These are phyloP conservation scores for Cystofilobasidium ferigula DNA, from an alignment of 768 basidiomycete species.

Conservation along the genomic window DNA sequence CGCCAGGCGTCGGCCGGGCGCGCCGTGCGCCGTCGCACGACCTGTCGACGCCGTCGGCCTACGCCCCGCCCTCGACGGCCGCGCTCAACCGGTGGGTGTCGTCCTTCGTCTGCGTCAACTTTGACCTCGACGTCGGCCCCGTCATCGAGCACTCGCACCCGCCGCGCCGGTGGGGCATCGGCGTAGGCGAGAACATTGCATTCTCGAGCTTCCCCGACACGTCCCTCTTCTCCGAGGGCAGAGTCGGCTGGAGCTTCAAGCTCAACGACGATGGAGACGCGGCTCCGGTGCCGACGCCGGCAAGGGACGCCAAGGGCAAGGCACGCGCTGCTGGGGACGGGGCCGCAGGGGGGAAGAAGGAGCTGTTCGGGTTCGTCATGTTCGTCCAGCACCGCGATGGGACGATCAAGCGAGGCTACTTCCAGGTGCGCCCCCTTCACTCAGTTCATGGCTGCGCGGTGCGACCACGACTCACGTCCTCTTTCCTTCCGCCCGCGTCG, in stretches of 20 bases:
- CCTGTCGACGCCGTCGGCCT: slow-evolving; percentile 5
- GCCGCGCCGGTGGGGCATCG: slow-evolving; percentile 14
- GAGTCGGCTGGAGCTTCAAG: slow-evolving; percentile 74
- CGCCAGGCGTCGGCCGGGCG: slow-evolving; percentile 5
- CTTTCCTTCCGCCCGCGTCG: neutral
- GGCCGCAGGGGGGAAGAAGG: slow-evolving; percentile 16
- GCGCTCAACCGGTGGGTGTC: slow-evolving; percentile 16
- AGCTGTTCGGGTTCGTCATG: slow-evolving; percentile 24
- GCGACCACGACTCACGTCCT: neutral
- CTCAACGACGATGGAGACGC: slow-evolving; percentile 51
- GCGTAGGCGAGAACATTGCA: slow-evolving; percentile 39
- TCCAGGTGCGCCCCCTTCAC: slow-evolving; percentile 11
- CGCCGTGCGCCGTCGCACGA: neutral
- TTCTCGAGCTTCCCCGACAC: slow-evolving; percentile 91
- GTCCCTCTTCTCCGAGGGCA: slow-evolving; percentile 69
- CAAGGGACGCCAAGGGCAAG: neutral
- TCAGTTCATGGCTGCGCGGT: neutral
- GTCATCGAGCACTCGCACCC: slow-evolving; percentile 15
- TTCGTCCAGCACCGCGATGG: slow-evolving; percentile 25
- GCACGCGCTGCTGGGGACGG: slow-evolving; percentile 12
- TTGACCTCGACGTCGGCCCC: slow-evolving; percentile 24
- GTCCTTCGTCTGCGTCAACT: slow-evolving; percentile 19
- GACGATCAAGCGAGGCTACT: slow-evolving; percentile 24
- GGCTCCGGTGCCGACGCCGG: slow-evolving; percentile 3
- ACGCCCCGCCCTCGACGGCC: neutral